A percentile compares a stretch with the other conserved stretches of the same genome.
Conservation (phyloP, 1,139 yeast genomes). For the Nadsonia commutata region DNA sequence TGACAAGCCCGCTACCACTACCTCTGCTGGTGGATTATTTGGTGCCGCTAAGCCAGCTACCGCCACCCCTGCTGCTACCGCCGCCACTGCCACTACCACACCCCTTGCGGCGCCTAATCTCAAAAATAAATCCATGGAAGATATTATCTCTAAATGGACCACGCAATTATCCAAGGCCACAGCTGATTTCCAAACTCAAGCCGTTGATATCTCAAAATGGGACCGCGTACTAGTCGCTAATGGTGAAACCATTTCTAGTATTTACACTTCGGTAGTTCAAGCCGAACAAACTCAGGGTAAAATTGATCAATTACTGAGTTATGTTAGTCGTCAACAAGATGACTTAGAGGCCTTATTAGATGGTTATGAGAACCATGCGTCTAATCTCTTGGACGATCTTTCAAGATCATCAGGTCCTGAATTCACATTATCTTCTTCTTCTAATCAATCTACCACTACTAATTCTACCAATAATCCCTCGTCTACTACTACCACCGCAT, state of each 20-base stretch:
- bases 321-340: constrained; percentile 84
- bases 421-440: background rate
- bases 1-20: constrained; percentile 2
- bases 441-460: no score
- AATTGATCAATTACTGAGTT: constrained; percentile 74
- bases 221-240: constrained; percentile 72
- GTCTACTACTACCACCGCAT: constrained; percentile 20
- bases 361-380: constrained; percentile 78
- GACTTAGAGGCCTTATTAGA: constrained; percentile 74
- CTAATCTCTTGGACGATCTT: constrained; percentile 24
- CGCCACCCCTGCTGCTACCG: constrained; percentile 31
- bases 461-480: no score
- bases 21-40: constrained; percentile 3
- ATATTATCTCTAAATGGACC: constrained; percentile 87
- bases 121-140: constrained; percentile 85
- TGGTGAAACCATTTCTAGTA: constrained; percentile 68
- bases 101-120: constrained; percentile 37
- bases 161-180: constrained; percentile 64
- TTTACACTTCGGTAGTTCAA: constrained; percentile 62
- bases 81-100: constrained; percentile 36
- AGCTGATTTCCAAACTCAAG: constrained; percentile 60
- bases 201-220: constrained; percentile 67
- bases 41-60: constrained; percentile 5
- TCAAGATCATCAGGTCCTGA: constrained; percentile 13
- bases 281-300: constrained; percentile 79